phyloP scores from a whole-genome alignment of 2,329 filamentous ascomycete species.

The Rhynchosporium agropyri region DNA sequence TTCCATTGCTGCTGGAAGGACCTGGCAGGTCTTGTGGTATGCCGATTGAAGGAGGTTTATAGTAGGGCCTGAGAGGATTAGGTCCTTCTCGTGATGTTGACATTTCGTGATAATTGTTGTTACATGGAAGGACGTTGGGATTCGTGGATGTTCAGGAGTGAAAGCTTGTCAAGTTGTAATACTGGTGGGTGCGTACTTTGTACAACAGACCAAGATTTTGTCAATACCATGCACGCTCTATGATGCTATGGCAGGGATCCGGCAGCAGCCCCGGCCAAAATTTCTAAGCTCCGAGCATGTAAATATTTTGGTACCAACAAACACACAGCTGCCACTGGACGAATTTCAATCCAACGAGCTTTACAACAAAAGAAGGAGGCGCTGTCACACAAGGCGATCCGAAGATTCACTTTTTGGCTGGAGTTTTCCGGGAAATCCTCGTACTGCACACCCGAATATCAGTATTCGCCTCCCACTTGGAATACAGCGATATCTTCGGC shows the following conservation, averaged over 20 bases:
- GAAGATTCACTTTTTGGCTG: conserved; percentile 5
- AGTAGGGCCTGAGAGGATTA: conserved; percentile 63
- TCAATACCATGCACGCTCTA: conserved; percentile 22
- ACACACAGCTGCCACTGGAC: conserved; percentile 10
- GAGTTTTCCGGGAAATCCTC: not conserved
- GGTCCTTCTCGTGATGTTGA: conserved; percentile 52
- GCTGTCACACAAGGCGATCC: conserved; percentile 6
- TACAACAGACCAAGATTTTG: conserved; percentile 24
- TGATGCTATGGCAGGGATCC: conserved; percentile 29
- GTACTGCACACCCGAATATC: not conserved
- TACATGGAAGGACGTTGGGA: conserved; percentile 15
- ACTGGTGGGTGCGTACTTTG: too few species aligned
- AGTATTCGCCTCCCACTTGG: conserved; percentile 7
- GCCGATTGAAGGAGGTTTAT: conserved; percentile 67
- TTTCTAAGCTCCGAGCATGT: conserved; percentile 2
- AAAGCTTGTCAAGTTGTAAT: conserved; percentile 1
- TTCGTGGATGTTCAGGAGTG: conserved; percentile 12
- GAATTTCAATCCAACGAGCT: not conserved
- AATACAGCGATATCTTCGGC: conserved; percentile 15
- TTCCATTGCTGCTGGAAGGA: conserved; percentile 41
- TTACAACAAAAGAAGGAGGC: conserved; percentile 13
- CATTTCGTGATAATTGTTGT: conserved; percentile 43
- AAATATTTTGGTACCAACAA: conserved; percentile 21
- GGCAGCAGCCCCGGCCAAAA: conserved; percentile 9
- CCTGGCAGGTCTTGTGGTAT: conserved; percentile 49